Conservation (phyloP, 2,329 filamentous ascomycete species). For the Trichoderma koningiopsis region DNA sequence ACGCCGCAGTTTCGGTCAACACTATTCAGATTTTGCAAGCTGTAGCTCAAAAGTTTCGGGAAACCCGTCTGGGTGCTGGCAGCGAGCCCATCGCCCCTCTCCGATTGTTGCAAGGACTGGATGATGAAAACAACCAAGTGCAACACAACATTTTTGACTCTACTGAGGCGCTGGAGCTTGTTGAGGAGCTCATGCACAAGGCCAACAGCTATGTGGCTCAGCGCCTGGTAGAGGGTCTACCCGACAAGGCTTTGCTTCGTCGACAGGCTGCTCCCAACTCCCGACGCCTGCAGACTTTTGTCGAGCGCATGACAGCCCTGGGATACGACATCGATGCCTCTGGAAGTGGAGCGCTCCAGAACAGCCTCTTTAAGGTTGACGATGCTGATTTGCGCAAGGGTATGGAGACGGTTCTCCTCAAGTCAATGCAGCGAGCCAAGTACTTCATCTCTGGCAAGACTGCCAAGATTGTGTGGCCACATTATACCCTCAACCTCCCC, state of each 20-base stretch:
- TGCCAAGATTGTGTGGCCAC: conserved; percentile 73
- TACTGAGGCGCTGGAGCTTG: conserved; percentile 83
- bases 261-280: conserved; percentile 83
- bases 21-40: conserved; percentile 80
- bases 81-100: conserved; percentile 80
- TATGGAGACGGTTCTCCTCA: conserved; percentile 94
- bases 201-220: conserved; percentile 88
- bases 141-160: conserved; percentile 96
- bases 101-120: conserved; percentile 86
- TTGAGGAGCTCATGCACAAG: conserved; percentile 94
- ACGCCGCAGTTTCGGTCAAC: conserved; percentile 68
- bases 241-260: conserved; percentile 90
- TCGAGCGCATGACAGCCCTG: conserved; percentile 88
- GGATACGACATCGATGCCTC: conserved; percentile 87
- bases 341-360: conserved; percentile 89
- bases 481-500: conserved; percentile 90
- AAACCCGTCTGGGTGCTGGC: conserved; percentile 79
- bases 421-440: conserved; percentile 94
- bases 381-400: conserved; percentile 90
- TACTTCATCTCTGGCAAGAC: conserved; percentile 87
- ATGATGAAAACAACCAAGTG: conserved; percentile 97
- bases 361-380: conserved; percentile 90
- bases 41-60: conserved; percentile 87
- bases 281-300: conserved; percentile 85
- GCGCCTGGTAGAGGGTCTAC: conserved; percentile 75